A percentile compares a stretch with the other conserved stretches of the same genome.
Evolutionary conservation across 2,329 filamentous ascomycete genomes (phyloP).

Genomic region (Paecilomyces formosus): DNA sequence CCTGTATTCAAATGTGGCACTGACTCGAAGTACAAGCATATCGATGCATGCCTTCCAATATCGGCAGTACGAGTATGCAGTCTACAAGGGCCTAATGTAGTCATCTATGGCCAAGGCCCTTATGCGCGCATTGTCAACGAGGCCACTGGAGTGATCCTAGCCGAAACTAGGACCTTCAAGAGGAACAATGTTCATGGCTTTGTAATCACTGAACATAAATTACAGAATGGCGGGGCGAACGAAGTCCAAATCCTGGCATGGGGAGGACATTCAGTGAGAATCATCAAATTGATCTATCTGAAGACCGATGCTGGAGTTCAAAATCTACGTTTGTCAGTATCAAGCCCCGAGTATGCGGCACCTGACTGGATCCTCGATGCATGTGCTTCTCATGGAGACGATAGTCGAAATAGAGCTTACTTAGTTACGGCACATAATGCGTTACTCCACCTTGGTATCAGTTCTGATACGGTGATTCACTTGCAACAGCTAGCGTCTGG

Average conservation of each 20-base stretch:
- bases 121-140: conserved; percentile 27
- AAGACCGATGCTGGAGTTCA: conserved; percentile 17
- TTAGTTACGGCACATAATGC: conserved; percentile 85
- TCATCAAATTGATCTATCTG: conserved; percentile 24
- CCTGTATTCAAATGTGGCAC: conserved; percentile 5
- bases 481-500: conserved; percentile 39
- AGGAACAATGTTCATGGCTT: conserved; percentile 34
- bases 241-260: conserved; percentile 49
- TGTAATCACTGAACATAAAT: conserved; percentile 15
- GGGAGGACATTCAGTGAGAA: conserved; percentile 56
- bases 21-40: conserved; percentile 25
- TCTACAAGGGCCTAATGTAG: conserved; percentile 16
- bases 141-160: conserved; percentile 18
- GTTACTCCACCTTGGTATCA: conserved; percentile 47
- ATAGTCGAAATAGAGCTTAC: conserved; percentile 39
- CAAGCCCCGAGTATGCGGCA: conserved; percentile 39
- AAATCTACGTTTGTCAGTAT: conserved; percentile 15
- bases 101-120: conserved; percentile 34
- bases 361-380: conserved; percentile 75
- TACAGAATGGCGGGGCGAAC: conserved; percentile 7
- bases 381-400: conserved; percentile 28
- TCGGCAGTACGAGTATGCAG: conserved; percentile 29
- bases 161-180: conserved; percentile 24
- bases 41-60: conserved; percentile 37
- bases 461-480: conserved; percentile 17